Percentiles rank a stretch among this genome's conserved stretches.
These are phyloP conservation scores for Monilinia polystroma DNA, from an alignment of 2,329 filamentous ascomycete genomes.

Conservation along the genomic window DNA sequence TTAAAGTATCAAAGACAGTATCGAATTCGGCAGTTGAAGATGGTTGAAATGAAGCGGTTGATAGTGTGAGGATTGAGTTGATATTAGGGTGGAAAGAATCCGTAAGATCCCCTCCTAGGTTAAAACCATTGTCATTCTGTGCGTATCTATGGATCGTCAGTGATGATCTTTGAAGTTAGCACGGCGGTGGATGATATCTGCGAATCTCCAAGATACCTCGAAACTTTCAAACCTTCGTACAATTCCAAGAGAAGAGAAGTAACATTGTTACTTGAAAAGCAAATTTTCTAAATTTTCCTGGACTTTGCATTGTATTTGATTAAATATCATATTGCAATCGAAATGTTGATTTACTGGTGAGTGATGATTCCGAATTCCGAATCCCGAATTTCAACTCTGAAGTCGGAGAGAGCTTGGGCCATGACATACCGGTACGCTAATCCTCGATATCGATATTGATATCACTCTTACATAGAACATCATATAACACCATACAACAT, in stretches of 20 bases:
- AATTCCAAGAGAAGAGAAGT: too few species aligned
- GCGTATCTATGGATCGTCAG: conserved; percentile 6
- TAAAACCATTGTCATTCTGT: not conserved
- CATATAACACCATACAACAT: not conserved
- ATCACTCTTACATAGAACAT: not conserved
- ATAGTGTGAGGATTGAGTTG: not conserved
- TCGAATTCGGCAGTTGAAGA: not conserved
- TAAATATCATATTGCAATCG: too few species aligned
- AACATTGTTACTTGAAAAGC: too few species aligned
- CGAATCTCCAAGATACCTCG: not conserved
- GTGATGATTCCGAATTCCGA: conserved; percentile 11
- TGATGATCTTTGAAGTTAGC: conserved; percentile 2
- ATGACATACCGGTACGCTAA: not conserved
- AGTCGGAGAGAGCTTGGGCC: conserved; percentile 5
- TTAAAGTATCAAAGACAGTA: not conserved
- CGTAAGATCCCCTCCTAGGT: not conserved
- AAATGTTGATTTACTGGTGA: not conserved
- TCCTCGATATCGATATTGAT: not conserved
- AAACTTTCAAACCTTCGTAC: not conserved
- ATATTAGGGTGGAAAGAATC: not conserved
- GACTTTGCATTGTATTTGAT: not conserved
- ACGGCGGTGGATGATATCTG: not conserved
- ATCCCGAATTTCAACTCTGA: not conserved
- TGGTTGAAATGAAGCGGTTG: conserved; percentile 1
- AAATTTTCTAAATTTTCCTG: not conserved